These are phyloP conservation scores for Yamadazyma epiphylla DNA, from an alignment of 1,139 yeast species.

Conservation along the genomic window DNA sequence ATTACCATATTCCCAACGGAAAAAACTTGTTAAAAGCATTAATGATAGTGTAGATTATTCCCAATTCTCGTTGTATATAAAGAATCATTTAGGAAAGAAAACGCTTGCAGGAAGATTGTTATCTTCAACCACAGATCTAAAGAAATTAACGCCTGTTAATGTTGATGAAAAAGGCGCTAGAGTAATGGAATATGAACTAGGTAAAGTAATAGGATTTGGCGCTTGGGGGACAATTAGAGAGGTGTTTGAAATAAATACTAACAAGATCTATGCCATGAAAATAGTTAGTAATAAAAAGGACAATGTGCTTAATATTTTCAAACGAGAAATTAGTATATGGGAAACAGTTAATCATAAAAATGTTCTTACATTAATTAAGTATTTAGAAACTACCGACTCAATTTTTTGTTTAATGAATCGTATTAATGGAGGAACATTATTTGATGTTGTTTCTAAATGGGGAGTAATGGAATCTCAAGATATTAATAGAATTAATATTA, in stretches of 20 bases:
- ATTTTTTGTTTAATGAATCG: slow-evolving; percentile 72
- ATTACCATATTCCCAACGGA: slow-evolving; percentile 67
- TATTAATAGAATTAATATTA: slow-evolving; percentile 21
- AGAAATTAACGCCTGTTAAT: slow-evolving; percentile 28
- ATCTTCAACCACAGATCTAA: slow-evolving; percentile 39
- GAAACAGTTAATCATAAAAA: slow-evolving; percentile 58
- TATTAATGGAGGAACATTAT: slow-evolving; percentile 78
- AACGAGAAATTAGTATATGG: slow-evolving; percentile 77
- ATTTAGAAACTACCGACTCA: slow-evolving; percentile 57
- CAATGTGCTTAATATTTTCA: slow-evolving; percentile 47
- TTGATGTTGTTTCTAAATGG: slow-evolving; percentile 70
- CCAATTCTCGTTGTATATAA: slow-evolving; percentile 42
- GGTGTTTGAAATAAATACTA: slow-evolving; percentile 38
- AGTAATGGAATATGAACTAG: slow-evolving; percentile 58
- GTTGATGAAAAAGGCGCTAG: slow-evolving; percentile 61
- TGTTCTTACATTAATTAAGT: slow-evolving; percentile 58
- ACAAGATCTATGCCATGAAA: slow-evolving; percentile 65
- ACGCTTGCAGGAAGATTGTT: slow-evolving; percentile 43
- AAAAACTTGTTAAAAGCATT: slow-evolving; percentile 50
- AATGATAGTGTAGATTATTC: slow-evolving; percentile 54
- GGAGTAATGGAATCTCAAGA: slow-evolving; percentile 30
- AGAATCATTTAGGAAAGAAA: slow-evolving; percentile 30
- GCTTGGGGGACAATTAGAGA: slow-evolving; percentile 92
- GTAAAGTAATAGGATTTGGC: slow-evolving; percentile 83
- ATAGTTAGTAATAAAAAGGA: slow-evolving; percentile 58